Conservation (phyloP, 352 stramenopile genomes). For the Saprolegnia parasitica region DNA sequence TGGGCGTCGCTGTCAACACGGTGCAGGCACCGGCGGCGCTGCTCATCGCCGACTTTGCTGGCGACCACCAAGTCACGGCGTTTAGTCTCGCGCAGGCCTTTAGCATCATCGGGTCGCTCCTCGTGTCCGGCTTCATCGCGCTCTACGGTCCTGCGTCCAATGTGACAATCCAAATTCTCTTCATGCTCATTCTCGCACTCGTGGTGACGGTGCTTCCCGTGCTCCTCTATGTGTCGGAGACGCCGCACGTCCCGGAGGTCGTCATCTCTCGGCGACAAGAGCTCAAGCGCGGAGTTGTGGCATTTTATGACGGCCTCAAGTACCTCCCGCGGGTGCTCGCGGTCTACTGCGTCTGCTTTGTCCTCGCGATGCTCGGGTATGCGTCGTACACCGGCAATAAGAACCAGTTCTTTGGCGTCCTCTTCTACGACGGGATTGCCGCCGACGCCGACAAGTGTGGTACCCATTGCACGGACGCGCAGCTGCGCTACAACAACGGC, state of each 20-base stretch:
- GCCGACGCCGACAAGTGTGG: constrained; percentile 42
- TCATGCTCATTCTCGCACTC: constrained; percentile 69
- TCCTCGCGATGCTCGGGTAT: constrained; percentile 51
- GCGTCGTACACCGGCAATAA: constrained; percentile 62
- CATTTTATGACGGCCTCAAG: constrained; percentile 42
- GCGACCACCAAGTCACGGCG: constrained; percentile 44
- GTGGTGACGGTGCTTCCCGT: constrained; percentile 46
- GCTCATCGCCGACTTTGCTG: constrained; percentile 53
- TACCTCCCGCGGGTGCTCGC: constrained; percentile 38
- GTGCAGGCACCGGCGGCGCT: constrained; percentile 41
- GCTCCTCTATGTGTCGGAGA: constrained; percentile 52
- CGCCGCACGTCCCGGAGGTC: constrained; percentile 23
- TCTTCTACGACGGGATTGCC: constrained; percentile 45
- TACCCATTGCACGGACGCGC: constrained; percentile 18
- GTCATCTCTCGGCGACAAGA: constrained; percentile 29
- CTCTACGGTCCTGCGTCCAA: constrained; percentile 61
- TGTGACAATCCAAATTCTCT: too few relatives aligned
- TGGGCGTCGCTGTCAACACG: constrained; percentile 55
- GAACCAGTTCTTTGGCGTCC: constrained; percentile 53
- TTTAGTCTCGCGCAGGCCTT: constrained; percentile 43
- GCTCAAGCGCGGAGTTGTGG: constrained; percentile 36
- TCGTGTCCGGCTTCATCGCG: constrained; percentile 57
- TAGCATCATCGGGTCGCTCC: constrained; percentile 42
- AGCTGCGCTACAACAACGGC: constrained; percentile 48
- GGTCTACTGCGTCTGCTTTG: constrained; percentile 52